phyloP scores from a whole-genome alignment of 208 protist genomes.

The Endotrypanum monterogeii region DNA sequence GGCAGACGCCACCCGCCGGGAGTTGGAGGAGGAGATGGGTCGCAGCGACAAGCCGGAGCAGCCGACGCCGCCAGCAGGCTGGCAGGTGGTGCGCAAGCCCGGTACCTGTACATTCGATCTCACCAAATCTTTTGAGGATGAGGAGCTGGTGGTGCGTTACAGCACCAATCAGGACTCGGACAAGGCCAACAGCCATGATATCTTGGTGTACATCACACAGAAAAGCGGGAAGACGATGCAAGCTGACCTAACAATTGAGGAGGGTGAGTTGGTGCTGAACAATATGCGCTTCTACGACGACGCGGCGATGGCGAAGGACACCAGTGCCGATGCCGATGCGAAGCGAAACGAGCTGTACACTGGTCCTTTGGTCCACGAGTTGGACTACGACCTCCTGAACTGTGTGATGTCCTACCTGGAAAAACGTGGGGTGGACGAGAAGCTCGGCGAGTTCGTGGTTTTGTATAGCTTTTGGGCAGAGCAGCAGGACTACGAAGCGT shows the following conservation, averaged over 20 bases:
- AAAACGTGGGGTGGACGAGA: constrained; percentile 80
- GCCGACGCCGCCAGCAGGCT: constrained; percentile 71
- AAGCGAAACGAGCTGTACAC: constrained; percentile 68
- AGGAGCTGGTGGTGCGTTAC: constrained; percentile 79
- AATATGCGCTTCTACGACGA: constrained; percentile 71
- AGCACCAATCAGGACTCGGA: constrained; percentile 51
- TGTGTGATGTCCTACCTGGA: constrained; percentile 81
- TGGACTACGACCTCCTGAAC: constrained; percentile 79
- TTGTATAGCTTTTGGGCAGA: constrained; percentile 87
- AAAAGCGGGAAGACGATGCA: constrained; percentile 59
- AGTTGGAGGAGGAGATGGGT: constrained; percentile 86
- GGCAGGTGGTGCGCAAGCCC: constrained; percentile 66
- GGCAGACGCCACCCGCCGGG: constrained; percentile 50
- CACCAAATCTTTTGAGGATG: constrained; percentile 71
- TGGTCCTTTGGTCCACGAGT: constrained; percentile 73
- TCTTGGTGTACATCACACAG: constrained; percentile 64
- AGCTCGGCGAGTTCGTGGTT: constrained; percentile 77
- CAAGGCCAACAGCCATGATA: constrained; percentile 55
- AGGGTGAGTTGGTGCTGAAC: constrained; percentile 85
- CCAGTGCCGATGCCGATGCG: constrained; percentile 48
- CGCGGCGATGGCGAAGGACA: constrained; percentile 57
- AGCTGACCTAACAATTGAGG: constrained; percentile 72
- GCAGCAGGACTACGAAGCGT: constrained; percentile 92
- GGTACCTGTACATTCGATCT: constrained; percentile 74
- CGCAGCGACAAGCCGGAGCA: constrained; percentile 73